Conservation (phyloP, 1,139 yeast species). For the Yamadazyma membranifaciens region DNA sequence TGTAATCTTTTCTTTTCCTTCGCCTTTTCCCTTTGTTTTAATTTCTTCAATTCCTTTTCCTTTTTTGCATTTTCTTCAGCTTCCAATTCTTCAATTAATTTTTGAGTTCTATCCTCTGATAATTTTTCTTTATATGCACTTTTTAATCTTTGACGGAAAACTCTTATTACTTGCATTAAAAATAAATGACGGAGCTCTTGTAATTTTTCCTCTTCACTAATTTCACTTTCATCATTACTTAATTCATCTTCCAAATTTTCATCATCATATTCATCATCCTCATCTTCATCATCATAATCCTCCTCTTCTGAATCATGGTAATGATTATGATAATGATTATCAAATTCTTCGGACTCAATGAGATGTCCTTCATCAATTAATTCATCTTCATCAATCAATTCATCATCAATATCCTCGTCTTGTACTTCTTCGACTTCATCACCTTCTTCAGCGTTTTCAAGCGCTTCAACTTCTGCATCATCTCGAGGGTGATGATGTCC, state of each 20-base stretch:
- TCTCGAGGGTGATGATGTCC: background rate
- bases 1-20: slow-evolving; percentile 73
- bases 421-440: background rate
- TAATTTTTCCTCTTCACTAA: slow-evolving; percentile 63
- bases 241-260: slow-evolving; percentile 30
- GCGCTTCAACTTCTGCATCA: background rate
- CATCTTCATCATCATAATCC: slow-evolving; percentile 21
- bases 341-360: slow-evolving; percentile 1
- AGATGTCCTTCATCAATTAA: background rate
- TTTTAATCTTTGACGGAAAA: slow-evolving; percentile 69
- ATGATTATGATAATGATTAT: slow-evolving; percentile 3
- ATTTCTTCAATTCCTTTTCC: slow-evolving; percentile 70
- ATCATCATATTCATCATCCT: slow-evolving; percentile 29
- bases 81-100: slow-evolving; percentile 74
- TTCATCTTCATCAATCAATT: slow-evolving; percentile 11
- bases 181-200: slow-evolving; percentile 77
- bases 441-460: background rate
- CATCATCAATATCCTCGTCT: slow-evolving; percentile 24
- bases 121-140: slow-evolving; percentile 71
- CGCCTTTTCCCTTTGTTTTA: slow-evolving; percentile 70
- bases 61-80: slow-evolving; percentile 69
- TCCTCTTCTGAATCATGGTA: slow-evolving; percentile 9
- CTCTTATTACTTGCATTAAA: slow-evolving; percentile 68
- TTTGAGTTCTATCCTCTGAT: slow-evolving; percentile 71
- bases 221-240: slow-evolving; percentile 41